phyloP scores from a whole-genome alignment of 139 green algal genomes.

The Axilococcus clingmanii region DNA sequence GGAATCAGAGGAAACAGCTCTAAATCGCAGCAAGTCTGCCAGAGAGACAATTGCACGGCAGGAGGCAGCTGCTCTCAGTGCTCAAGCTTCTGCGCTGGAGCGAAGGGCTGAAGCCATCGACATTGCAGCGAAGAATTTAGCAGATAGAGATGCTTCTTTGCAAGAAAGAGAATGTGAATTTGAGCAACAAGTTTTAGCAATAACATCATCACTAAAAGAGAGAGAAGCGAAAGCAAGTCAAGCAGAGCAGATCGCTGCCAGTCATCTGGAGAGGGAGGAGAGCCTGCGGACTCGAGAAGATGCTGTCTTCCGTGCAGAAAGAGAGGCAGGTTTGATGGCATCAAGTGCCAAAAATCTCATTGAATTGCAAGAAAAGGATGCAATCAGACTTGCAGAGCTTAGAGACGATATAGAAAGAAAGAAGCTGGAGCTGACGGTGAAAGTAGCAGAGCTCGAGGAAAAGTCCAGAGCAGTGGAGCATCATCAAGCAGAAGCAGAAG shows the following conservation, averaged over 20 bases:
- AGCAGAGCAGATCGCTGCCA: constrained; percentile 15
- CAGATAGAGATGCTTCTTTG: constrained; percentile 22
- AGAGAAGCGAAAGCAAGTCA: constrained; percentile 13
- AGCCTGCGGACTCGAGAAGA: constrained; percentile 17
- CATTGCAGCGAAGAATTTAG: constrained; percentile 10
- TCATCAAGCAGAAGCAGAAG: too few species aligned
- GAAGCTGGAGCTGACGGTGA: neutral
- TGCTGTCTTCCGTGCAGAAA: neutral
- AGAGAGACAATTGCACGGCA: constrained; percentile 1
- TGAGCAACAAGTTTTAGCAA: constrained; percentile 21
- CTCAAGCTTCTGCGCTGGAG: constrained; percentile 10
- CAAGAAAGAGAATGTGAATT: constrained; percentile 24
- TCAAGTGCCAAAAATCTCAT: neutral
- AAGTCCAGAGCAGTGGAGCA: too few species aligned
- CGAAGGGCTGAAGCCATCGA: constrained; percentile 11
- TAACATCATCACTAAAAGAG: constrained; percentile 26
- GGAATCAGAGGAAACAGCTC: neutral
- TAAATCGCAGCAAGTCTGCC: neutral
- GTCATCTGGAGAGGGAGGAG: constrained; percentile 11
- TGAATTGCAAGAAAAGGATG: neutral
- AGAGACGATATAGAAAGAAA: neutral
- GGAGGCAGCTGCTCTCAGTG: neutral
- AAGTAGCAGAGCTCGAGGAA: too few species aligned
- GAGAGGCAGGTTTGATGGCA: too few species aligned
- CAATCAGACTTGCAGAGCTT: neutral